Evolutionary conservation across 2,329 filamentous ascomycete genomes (phyloP).

Genomic region (Sarocladium strictum): DNA sequence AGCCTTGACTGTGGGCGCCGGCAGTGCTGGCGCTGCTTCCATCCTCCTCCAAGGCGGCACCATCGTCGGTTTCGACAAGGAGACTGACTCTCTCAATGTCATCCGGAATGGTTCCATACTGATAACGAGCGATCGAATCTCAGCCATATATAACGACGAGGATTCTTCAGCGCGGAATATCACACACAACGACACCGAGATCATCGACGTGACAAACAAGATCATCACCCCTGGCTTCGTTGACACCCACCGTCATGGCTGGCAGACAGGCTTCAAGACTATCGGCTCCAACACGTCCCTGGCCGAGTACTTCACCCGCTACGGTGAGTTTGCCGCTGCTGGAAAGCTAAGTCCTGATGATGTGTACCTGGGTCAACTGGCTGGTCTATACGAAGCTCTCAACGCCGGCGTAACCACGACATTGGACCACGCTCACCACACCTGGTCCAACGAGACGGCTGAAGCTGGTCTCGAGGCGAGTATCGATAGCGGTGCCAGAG

Average conservation of each 20-base stretch:
- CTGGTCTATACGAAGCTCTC: constrained; percentile 43
- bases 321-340: constrained; percentile 26
- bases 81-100: constrained; percentile 25
- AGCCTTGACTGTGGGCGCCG: too few species aligned
- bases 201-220: constrained; percentile 42
- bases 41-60: constrained; percentile 28
- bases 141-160: constrained; percentile 22
- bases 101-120: constrained; percentile 34
- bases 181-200: not conserved
- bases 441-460: constrained; percentile 34
- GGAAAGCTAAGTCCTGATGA: constrained; percentile 33
- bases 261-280: constrained; percentile 51
- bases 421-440: constrained; percentile 47
- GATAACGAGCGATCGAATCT: constrained; percentile 31
- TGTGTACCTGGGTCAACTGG: constrained; percentile 39
- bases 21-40: not conserved
- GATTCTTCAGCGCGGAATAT: not conserved
- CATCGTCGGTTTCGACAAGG: constrained; percentile 32
- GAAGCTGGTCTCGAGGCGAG: constrained; percentile 39
- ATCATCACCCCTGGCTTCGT: constrained; percentile 51
- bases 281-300: constrained; percentile 44
- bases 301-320: constrained; percentile 39
- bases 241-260: constrained; percentile 49
- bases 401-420: constrained; percentile 47
- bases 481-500: constrained; percentile 37